Conservation (phyloP, 2,329 filamentous ascomycete genomes). For the Penicillium crustosum region DNA sequence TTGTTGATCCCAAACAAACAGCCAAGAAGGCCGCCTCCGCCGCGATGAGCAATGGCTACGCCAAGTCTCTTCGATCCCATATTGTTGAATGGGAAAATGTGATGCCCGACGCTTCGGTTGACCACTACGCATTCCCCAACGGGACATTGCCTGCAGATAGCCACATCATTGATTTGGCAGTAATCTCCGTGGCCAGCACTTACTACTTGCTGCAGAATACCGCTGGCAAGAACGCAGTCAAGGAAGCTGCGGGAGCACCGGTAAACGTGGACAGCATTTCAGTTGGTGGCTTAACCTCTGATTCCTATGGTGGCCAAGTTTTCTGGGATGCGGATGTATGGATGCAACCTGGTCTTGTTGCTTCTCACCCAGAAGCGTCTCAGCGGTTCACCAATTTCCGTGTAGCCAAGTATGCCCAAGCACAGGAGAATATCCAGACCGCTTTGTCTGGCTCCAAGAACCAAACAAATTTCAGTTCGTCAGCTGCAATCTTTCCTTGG, state of each 20-base stretch:
- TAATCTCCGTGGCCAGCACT: slow-evolving; percentile 49
- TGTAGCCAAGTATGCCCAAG: slow-evolving; percentile 58
- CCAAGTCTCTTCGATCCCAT: slow-evolving; percentile 57
- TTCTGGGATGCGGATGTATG: slow-evolving; percentile 68
- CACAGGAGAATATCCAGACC: slow-evolving; percentile 58
- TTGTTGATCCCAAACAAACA: slow-evolving; percentile 54
- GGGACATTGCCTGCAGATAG: slow-evolving; percentile 58
- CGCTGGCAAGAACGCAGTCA: slow-evolving; percentile 55
- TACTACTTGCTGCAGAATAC: slow-evolving; percentile 53
- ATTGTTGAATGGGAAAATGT: slow-evolving; percentile 61
- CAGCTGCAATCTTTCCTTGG: slow-evolving; percentile 66
- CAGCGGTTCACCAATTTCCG: slow-evolving; percentile 66
- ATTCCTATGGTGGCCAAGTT: slow-evolving; percentile 66
- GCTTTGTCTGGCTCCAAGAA: slow-evolving; percentile 61
- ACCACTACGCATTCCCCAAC: slow-evolving; percentile 60
- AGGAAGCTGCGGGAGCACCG: slow-evolving; percentile 49
- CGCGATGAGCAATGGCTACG: slow-evolving; percentile 56
- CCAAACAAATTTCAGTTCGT: slow-evolving; percentile 55
- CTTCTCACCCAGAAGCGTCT: slow-evolving; percentile 62
- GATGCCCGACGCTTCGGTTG: slow-evolving; percentile 61
- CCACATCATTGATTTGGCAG: slow-evolving; percentile 55
- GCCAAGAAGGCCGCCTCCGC: slow-evolving; percentile 57
- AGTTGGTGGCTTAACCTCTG: slow-evolving; percentile 66
- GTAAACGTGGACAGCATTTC: slow-evolving; percentile 64
- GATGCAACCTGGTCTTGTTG: slow-evolving; percentile 67